Base-by-base conservation (phyloP, 2,329 filamentous ascomycete genomes). In the Amesomyces nigricolor region DNA sequence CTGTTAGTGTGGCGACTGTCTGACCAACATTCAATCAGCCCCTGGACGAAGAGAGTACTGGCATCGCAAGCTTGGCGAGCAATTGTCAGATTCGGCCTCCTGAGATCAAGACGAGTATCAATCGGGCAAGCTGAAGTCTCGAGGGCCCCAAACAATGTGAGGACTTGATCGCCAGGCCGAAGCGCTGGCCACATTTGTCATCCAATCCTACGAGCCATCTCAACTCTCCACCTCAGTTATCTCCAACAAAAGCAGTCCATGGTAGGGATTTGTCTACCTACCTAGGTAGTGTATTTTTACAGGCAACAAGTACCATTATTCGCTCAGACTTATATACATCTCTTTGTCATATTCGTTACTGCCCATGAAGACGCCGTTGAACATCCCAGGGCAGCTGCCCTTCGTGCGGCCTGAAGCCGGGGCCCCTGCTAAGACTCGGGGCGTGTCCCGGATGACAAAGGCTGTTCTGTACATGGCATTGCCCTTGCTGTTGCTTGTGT, bases 401-500 rank as follows among this genome's bases (percentile, higher is more conserved):
- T 32, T 30, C 43, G 10, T 43, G 16, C 49, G 43, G 29, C 9
- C 6, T 7, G 38, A 50, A 30, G 22, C 55, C 8, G 49, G 22
- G 1, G 37, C 40, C 6, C n/a, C 35, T 35, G 51, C 35, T 11
- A 19, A 29, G n/a, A 26, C 26, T 11, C 40, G 26, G 2, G 50
- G 29, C 13, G 16, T 29, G 11, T 39, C 52, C 8, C 46, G 40
- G 39, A n/a, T 42, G 2, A 40, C 40, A 17, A 57, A 32, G 47
- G 32, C 47, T 5, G 39, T 37, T 30, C 38, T 47, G 17, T 57
- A 35, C 8, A 22, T 51, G n/a, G n/a, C 57, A n/a, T 10, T 60
- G 30, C 32, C 54, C 4, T 43, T 58, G 11, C 62, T 65, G 1
- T 51, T 72, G 0, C 26, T 70, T 4, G 53, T 60, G 1, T 57